Evolutionary conservation across 306 rosid genomes (phyloP).

Genomic region (Fagus crenata): DNA sequence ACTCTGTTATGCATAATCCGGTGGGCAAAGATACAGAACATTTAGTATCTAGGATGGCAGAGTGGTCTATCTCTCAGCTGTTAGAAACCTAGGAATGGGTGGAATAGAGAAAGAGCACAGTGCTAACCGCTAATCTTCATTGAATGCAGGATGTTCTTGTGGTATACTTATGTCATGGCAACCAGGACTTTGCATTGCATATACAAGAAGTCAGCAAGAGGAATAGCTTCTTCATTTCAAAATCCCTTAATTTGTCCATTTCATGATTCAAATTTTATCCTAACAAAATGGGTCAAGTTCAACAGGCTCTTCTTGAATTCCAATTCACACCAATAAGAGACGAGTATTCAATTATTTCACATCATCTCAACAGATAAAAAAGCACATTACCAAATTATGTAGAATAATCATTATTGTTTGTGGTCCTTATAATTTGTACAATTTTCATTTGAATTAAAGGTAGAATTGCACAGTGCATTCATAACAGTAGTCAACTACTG

Average conservation of each 20-base stretch:
- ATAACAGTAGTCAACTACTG: not conserved
- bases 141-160: not conserved
- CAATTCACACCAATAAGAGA: not conserved
- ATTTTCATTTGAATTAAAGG: not conserved
- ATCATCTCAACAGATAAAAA: not conserved
- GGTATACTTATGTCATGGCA: not conserved
- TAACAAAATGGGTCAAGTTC: not conserved
- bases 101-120: not conserved
- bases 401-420: not conserved
- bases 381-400: not conserved
- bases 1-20: too few species aligned
- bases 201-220: not conserved
- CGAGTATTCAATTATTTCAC: too few species aligned
- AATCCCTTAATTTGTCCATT: too few species aligned
- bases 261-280: too few species aligned
- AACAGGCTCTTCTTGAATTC: not conserved
- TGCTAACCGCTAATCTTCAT: not conserved
- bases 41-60: too few species aligned
- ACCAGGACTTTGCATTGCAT: not conserved
- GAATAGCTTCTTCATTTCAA: too few species aligned
- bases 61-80: not conserved
- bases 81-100: not conserved
- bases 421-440: not conserved
- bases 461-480: not conserved
- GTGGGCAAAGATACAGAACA: too few species aligned